Evolutionary conservation across 2,329 filamentous ascomycete genomes (phyloP), one percentile per base, ranked within the genome.

Genomic region (Dactylella cylindrospora): DNA sequence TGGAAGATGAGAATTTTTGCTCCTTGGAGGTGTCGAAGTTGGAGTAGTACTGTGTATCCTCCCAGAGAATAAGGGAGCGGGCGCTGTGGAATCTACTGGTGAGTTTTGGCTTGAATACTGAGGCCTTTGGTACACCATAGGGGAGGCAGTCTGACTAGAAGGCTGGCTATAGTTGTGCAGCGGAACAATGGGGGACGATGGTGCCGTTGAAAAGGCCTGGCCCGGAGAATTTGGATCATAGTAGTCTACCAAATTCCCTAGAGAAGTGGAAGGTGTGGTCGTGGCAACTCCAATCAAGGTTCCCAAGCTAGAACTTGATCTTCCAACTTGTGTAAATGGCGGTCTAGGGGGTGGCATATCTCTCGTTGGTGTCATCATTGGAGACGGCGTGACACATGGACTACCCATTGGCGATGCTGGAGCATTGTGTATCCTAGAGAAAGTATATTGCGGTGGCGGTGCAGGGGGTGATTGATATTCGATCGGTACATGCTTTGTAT

Each of bases 131-230:
- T 54, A 62, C 15, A 49, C 57, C 25, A 62, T 54, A 6, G 57
- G 57, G 29, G 57, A 54, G 17, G 49, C 25, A 35, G 36, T 40
- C 28, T 41, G 36, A 13, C 49, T 54, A 9, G 57, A 49, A 17
- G 33, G 5, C 22, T 54, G 49, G 3, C 43, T 28, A 15, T n/a
- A n/a, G n/a, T n/a, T n/a, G n/a, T 54, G 43, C 10, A 49, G 31
- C 19, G 57, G 44, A 4, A 31, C 36, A n/a, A 62, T 49, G 10
- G 57, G 57, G 3, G 57, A 62, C 7, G 57, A 62, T 12, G 57
- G 57, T 7, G 57, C 50, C 9, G 57, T 62, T 35, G 57, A 54
- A 22, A 49, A 62, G 3, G 57, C 57, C n/a, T 62, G 57, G 8
- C 57, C 57, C 10, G 40, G 31, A 12, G 49, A 62, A 45, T 54